phyloP scores from a whole-genome alignment of 192 early-diverging fungal genomes.

The Coemansia sp. region DNA sequence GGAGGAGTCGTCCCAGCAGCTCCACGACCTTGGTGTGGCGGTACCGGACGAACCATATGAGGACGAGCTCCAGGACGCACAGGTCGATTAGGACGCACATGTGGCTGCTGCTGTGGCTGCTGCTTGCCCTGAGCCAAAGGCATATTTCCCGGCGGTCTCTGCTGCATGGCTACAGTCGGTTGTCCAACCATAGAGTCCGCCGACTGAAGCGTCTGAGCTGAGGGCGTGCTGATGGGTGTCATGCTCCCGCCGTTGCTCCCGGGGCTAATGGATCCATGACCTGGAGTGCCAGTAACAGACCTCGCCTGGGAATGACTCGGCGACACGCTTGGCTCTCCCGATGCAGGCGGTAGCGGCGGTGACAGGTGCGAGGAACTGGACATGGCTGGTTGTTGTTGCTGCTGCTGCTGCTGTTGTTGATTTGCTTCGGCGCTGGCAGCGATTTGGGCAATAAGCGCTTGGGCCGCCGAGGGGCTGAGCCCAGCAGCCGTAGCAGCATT shows the following conservation, averaged over 20 bases:
- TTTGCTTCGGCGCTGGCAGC: slow-evolving; percentile 31
- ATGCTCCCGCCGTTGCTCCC: slow-evolving; percentile 4
- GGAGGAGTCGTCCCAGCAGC: slow-evolving; percentile 6
- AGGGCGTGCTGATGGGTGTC: not conserved
- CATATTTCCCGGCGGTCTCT: not conserved
- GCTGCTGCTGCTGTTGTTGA: slow-evolving; percentile 18
- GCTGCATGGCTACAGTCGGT: not conserved
- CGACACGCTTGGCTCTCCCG: not conserved
- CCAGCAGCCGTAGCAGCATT: slow-evolving; percentile 41
- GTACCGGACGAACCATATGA: not conserved
- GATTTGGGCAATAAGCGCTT: slow-evolving; percentile 47
- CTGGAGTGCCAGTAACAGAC: not conserved
- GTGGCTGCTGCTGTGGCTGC: slow-evolving; percentile 4
- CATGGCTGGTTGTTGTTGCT: slow-evolving; percentile 17
- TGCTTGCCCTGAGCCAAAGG: slow-evolving; percentile 2
- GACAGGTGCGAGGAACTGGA: not conserved
- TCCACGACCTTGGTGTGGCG: slow-evolving; percentile 2
- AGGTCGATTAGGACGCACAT: slow-evolving; percentile 14
- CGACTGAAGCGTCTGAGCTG: not conserved
- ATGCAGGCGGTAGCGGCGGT: not conserved
- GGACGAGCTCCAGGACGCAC: slow-evolving; percentile 16
- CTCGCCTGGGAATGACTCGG: not conserved
- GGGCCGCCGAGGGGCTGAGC: slow-evolving; percentile 31
- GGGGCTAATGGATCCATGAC: not conserved
- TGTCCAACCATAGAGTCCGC: not conserved